Percentiles rank a stretch among this genome's conserved stretches.
phyloP scores from a whole-genome alignment of 2,329 filamentous ascomycete species.

The Epicoccum sorghinum region DNA sequence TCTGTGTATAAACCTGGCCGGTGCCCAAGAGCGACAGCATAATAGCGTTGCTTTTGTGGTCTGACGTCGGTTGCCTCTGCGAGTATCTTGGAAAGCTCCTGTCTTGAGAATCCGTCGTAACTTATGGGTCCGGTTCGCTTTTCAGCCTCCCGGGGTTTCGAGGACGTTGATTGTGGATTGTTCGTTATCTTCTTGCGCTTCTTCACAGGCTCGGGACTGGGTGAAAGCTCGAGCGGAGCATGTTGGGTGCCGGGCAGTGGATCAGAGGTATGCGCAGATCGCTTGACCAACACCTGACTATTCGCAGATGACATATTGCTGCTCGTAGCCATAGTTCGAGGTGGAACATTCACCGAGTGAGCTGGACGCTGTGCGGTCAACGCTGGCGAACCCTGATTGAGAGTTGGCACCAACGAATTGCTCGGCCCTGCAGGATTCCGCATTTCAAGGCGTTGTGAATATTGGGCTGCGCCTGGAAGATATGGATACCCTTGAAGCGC shows the following conservation, averaged over 20 bases:
- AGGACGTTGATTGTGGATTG: constrained; percentile 63
- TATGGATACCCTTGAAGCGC: background rate
- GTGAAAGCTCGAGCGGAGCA: constrained; percentile 1
- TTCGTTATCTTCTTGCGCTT: constrained; percentile 1
- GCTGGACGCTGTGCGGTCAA: background rate
- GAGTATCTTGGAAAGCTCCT: constrained; percentile 67
- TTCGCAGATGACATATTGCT: too few species aligned
- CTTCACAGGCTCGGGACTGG: constrained; percentile 20
- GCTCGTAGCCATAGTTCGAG: too few species aligned
- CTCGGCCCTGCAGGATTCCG: background rate
- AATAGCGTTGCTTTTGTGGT: constrained; percentile 58
- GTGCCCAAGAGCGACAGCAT: constrained; percentile 63
- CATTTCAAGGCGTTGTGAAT: background rate
- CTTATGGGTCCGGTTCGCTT: background rate
- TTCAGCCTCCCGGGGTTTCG: background rate
- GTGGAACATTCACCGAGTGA: too few species aligned
- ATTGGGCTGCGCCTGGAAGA: constrained; percentile 1
- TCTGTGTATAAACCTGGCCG: constrained; percentile 66
- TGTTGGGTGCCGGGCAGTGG: background rate
- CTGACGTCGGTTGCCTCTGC: constrained; percentile 58
- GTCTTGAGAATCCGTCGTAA: constrained; percentile 1
- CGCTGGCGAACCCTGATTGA: background rate
- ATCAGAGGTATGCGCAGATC: background rate
- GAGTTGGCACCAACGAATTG: background rate
- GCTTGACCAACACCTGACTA: background rate